phyloP scores from a whole-genome alignment of 345 rosid species.

The Eucalyptus melliodora region DNA sequence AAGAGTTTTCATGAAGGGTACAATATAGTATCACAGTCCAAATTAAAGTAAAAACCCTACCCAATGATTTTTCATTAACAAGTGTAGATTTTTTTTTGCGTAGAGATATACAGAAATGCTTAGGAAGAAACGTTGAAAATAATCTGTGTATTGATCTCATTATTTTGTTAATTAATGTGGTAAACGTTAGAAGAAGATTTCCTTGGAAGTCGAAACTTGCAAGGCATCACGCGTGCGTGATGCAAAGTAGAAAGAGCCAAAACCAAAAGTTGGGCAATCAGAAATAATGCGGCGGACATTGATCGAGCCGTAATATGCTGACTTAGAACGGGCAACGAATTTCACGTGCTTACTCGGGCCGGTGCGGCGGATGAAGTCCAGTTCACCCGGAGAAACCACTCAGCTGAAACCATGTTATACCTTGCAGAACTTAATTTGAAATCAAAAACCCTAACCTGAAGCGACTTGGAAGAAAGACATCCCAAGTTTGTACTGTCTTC shows the following conservation, averaged over 20 bases:
- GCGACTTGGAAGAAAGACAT: background rate
- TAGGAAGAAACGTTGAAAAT: background rate
- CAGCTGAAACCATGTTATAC: background rate
- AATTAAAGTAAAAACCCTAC: background rate
- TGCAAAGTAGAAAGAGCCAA: background rate
- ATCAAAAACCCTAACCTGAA: background rate
- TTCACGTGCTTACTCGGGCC: background rate
- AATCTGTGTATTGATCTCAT: background rate
- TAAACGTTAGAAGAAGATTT: background rate
- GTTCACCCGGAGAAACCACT: background rate
- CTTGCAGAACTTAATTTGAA: background rate
- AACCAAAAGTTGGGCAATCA: background rate
- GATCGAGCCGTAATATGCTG: background rate
- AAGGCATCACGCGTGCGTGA: background rate
- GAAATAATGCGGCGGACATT: background rate
- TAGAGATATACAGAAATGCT: background rate
- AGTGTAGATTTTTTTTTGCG: background rate
- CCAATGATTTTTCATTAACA: background rate
- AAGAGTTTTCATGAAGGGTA: fast-evolving
- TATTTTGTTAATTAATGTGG: background rate
- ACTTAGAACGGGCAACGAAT: background rate
- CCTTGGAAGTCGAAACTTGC: background rate
- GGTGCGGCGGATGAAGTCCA: background rate
- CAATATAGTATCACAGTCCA: fast-evolving
- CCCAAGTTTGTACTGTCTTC: background rate